These are phyloP conservation scores for Solanum clarkiae DNA, from an alignment of 257 asterid genomes.

Conservation along the genomic window DNA sequence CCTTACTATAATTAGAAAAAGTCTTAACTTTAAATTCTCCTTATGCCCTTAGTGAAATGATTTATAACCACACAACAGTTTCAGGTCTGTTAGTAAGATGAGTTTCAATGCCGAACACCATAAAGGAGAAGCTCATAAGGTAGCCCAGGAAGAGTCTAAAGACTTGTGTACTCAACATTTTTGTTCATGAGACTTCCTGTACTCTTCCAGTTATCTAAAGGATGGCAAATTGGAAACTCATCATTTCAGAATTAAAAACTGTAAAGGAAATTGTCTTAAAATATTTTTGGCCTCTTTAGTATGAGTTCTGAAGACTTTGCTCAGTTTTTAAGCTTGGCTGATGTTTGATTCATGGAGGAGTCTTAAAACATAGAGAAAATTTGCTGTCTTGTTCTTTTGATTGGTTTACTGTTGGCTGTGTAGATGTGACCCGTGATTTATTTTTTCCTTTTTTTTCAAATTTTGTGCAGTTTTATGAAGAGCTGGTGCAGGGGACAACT, in stretches of 20 bases:
- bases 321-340: not conserved
- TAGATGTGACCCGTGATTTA: not conserved
- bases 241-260: not conserved
- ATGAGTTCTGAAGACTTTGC: not conserved
- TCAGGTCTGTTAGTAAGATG: not conserved
- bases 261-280: not conserved
- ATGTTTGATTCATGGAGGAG: not conserved
- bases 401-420: not conserved
- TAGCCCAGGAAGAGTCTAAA: not conserved
- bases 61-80: not conserved
- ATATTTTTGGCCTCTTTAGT: not conserved
- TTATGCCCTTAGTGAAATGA: no score
- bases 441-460: not conserved
- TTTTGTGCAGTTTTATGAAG: constrained; percentile 61
- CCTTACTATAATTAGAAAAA: no score
- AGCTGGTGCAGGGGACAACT: constrained; percentile 52
- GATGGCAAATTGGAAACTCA: not conserved
- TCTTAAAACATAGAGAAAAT: not conserved
- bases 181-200: not conserved
- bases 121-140: not conserved
- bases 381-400: not conserved
- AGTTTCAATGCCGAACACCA: not conserved
- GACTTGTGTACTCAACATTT: not conserved
- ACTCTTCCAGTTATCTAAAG: not conserved
- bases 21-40: no score